These are phyloP conservation scores for Eleusine indica DNA, from an alignment of 176 grass and related monocot species.

Conservation along the genomic window DNA sequence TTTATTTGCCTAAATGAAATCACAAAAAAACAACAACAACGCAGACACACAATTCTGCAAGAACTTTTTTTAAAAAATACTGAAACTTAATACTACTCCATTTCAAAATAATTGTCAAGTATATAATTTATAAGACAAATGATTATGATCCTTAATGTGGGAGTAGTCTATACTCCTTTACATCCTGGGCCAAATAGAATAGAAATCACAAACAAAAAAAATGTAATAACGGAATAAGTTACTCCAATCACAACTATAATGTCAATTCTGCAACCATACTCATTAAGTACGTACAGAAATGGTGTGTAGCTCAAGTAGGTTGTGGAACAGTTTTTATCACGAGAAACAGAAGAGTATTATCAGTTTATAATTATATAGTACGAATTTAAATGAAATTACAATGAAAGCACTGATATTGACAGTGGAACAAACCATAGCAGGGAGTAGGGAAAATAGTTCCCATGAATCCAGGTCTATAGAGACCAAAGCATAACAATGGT, in stretches of 20 bases:
- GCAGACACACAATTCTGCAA: not conserved
- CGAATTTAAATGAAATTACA: not conserved
- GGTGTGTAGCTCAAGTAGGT: not conserved
- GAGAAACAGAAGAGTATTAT: not conserved
- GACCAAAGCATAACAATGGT: too few species aligned
- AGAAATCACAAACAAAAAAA: not conserved
- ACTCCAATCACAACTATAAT: not conserved
- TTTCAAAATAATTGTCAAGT: not conserved
- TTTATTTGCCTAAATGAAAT: constrained; percentile 16
- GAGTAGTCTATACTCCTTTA: not conserved
- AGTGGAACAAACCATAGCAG: not conserved
- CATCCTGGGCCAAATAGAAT: not conserved
- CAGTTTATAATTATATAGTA: not conserved
- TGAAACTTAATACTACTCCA: constrained; percentile 18
- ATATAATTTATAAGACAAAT: constrained; percentile 10
- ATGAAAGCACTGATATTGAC: not conserved
- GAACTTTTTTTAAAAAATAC: not conserved
- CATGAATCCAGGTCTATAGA: not conserved
- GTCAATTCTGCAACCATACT: not conserved
- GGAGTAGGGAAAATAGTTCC: not conserved
- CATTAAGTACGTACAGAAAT: not conserved
- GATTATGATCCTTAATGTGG: constrained; percentile 1
- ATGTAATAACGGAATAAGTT: not conserved
- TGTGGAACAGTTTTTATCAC: constrained; percentile 6
- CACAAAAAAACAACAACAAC: not conserved